A percentile compares a stretch with the other conserved stretches of the same genome.
phyloP scores from a whole-genome alignment of 441 rosid genomes.

The Mallotus japonicus region DNA sequence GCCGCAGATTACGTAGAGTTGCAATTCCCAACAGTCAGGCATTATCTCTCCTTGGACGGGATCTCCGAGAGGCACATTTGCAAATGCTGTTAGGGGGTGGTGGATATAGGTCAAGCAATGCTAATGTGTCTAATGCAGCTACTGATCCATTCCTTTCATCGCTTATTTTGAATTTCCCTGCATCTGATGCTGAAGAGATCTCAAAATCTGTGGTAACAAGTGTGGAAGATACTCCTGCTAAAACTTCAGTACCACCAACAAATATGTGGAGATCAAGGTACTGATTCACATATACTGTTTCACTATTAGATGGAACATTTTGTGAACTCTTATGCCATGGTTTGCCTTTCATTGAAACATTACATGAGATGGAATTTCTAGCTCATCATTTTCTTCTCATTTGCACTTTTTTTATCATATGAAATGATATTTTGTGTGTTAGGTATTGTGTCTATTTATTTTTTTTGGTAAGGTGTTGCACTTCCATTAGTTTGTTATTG shows the following conservation, averaged over 20 bases:
- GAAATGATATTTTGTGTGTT: not conserved
- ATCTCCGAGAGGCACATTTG: slow-evolving; percentile 59
- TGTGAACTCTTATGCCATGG: not conserved
- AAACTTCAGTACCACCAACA: slow-evolving; percentile 37
- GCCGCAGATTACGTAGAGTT: slow-evolving; percentile 52
- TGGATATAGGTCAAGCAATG: slow-evolving; percentile 49
- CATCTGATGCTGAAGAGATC: slow-evolving; percentile 60
- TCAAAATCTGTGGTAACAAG: slow-evolving; percentile 45
- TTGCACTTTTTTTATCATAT: not conserved
- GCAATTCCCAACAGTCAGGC: slow-evolving; percentile 55
- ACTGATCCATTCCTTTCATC: slow-evolving; percentile 59
- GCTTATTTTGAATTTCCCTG: slow-evolving; percentile 47
- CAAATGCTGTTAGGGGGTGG: slow-evolving; percentile 60
- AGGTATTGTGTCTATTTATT: no score
- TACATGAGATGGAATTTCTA: not conserved
- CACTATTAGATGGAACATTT: not conserved
- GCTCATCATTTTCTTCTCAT: not conserved
- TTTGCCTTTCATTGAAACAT: not conserved
- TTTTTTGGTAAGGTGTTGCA: no score
- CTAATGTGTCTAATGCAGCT: slow-evolving; percentile 40
- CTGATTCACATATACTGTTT: not conserved
- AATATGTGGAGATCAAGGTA: slow-evolving; percentile 59
- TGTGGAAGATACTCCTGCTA: slow-evolving; percentile 33
- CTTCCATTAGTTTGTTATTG: no score
- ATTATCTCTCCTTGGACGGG: slow-evolving; percentile 50